phyloP scores from a whole-genome alignment of 1,139 yeast genomes.

The Yamadazyma triangularis region DNA sequence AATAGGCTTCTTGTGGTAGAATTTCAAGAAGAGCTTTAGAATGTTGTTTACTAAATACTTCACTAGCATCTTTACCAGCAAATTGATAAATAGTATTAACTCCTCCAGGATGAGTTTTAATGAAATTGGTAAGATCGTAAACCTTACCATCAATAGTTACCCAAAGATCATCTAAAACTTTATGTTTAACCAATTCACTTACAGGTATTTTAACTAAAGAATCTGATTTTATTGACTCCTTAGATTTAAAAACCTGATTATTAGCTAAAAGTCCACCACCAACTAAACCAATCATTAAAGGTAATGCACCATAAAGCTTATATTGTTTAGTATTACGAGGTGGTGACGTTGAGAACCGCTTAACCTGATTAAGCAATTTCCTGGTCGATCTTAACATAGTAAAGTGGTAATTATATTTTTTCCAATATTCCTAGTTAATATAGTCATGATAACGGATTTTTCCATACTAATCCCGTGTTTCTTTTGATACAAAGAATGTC shows the following conservation, averaged over 20 bases:
- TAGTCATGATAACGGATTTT: too few species aligned
- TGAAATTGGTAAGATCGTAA: constrained; percentile 21
- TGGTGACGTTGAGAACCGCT: too few species aligned
- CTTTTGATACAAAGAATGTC: too few species aligned
- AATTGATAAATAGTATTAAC: constrained; percentile 16
- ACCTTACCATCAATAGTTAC: constrained; percentile 23
- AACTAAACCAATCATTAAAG: background rate
- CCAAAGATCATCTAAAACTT: constrained; percentile 16
- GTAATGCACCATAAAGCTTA: background rate
- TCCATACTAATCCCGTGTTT: too few species aligned
- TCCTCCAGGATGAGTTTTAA: constrained; percentile 22
- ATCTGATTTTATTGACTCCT: background rate
- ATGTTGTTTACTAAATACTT: constrained; percentile 14
- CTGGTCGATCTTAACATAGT: too few species aligned
- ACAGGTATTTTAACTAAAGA: background rate
- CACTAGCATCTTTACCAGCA: constrained; percentile 23
- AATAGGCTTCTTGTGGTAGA: constrained; percentile 5
- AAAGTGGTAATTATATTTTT: too few species aligned
- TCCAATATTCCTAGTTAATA: too few species aligned
- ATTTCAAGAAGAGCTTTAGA: constrained; percentile 61
- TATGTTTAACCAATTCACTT: constrained; percentile 10
- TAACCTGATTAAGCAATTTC: too few species aligned
- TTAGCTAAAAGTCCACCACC: background rate
- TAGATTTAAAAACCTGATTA: background rate
- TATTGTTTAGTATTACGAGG: too few species aligned